Evolutionary conservation across 148 eudicot species (phyloP).

Genomic region (Fagopyrum esculentum): DNA sequence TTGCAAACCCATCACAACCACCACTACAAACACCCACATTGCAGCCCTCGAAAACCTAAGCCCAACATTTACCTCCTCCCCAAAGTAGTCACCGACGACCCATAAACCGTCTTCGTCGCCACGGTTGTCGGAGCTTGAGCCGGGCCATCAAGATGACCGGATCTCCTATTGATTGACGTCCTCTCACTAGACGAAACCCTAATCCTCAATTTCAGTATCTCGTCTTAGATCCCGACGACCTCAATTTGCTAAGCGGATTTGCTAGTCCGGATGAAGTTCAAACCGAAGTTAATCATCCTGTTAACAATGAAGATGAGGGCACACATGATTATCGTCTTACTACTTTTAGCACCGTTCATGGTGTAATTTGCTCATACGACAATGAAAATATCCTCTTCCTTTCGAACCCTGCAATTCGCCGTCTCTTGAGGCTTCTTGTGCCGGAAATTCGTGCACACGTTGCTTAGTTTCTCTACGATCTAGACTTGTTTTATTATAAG

Average conservation of each 20-base stretch:
- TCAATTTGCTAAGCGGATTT: too few species aligned
- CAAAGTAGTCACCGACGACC: constrained; percentile 62
- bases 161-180: constrained; percentile 22
- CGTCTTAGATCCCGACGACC: background rate
- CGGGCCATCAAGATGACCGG: constrained; percentile 37
- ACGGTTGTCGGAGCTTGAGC: background rate
- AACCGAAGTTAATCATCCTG: background rate
- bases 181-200: constrained; percentile 17
- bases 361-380: background rate
- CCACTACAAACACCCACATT: constrained; percentile 70
- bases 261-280: too few species aligned
- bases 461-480: background rate
- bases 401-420: background rate
- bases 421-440: background rate
- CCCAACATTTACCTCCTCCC: constrained; percentile 46
- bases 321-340: background rate
- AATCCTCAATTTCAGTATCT: background rate
- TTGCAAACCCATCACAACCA: constrained; percentile 63
- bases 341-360: background rate
- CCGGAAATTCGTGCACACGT: too few species aligned
- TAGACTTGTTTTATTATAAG: background rate
- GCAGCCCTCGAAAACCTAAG: constrained; percentile 54
- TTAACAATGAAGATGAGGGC: too few species aligned
- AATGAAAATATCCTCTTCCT: background rate
- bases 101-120: constrained; percentile 43